Conservation (phyloP, 192 early-diverging fungal genomes). For the Entomortierella beljakovae region DNA sequence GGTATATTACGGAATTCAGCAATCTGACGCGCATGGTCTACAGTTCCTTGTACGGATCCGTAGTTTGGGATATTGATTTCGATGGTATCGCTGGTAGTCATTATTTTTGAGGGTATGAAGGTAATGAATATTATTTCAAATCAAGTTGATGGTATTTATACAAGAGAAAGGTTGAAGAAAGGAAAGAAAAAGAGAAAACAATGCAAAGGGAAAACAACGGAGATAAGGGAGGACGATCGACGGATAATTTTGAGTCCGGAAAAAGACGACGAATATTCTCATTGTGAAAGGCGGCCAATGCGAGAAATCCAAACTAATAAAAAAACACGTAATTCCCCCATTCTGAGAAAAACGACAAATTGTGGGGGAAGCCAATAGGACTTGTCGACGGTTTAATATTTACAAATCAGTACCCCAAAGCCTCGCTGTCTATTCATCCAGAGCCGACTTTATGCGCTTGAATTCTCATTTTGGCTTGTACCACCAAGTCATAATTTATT, state of each 20-base stretch:
- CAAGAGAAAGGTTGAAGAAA: not conserved
- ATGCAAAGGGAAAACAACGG: not conserved
- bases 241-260: constrained; percentile 3
- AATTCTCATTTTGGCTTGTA: too few species aligned
- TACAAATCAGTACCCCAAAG: too few species aligned
- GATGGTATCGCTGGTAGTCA: constrained; percentile 4
- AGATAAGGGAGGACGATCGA: not conserved
- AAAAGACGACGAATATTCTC: not conserved
- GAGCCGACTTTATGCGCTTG: too few species aligned
- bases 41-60: constrained; percentile 8
- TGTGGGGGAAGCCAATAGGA: too few species aligned
- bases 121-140: too few species aligned
- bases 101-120: too few species aligned
- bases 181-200: not conserved
- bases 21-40: constrained; percentile 9
- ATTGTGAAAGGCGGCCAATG: not conserved
- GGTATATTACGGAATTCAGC: constrained; percentile 32
- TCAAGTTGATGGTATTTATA: not conserved
- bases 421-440: too few species aligned
- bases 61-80: constrained; percentile 17
- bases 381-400: too few species aligned
- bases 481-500: too few species aligned
- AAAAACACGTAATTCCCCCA: too few species aligned
- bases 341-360: too few species aligned
- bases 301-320: too few species aligned